A percentile compares a stretch with the other conserved stretches of the same genome.
Evolutionary conservation across 129 eudicot species (phyloP).

Genomic region (Pseudognaphalium luteoalbum): DNA sequence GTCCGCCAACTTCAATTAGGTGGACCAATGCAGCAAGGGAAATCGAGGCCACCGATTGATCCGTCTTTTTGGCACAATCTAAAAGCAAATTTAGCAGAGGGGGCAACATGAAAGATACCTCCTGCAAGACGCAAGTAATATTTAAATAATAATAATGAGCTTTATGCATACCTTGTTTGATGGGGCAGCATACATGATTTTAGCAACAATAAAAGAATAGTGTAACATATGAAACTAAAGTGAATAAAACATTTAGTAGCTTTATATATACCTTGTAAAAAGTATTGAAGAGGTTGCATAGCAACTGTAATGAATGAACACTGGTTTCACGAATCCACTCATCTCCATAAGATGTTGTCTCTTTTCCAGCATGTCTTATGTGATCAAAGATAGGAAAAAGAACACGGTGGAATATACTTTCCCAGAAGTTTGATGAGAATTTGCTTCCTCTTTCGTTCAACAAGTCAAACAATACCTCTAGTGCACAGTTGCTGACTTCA

Average conservation of each 20-base stretch:
- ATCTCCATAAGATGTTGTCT: slow-evolving; percentile 56
- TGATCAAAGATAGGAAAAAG: slow-evolving; percentile 96
- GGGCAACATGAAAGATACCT: slow-evolving; percentile 95
- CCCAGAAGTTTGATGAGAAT: slow-evolving; percentile 91
- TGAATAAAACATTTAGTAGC: slow-evolving; percentile 1
- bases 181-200: background rate
- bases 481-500: slow-evolving; percentile 94
- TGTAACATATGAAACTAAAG: background rate
- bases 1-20: slow-evolving; percentile 98
- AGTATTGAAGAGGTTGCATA: slow-evolving; percentile 92
- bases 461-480: slow-evolving; percentile 94
- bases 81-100: slow-evolving; percentile 78
- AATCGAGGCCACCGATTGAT: slow-evolving; percentile 90
- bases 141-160: background rate
- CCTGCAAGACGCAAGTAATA: slow-evolving; percentile 47
- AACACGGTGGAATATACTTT: slow-evolving; percentile 81
- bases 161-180: no score
- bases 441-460: slow-evolving; percentile 92
- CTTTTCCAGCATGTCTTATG: slow-evolving; percentile 83
- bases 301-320: slow-evolving; percentile 84
- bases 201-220: slow-evolving; percentile 6
- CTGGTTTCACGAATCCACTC: slow-evolving; percentile 88
- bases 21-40: slow-evolving; percentile 96
- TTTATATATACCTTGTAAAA: slow-evolving; percentile 79
- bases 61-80: slow-evolving; percentile 96